Evolutionary conservation across 2,329 filamentous ascomycete genomes (phyloP).

Genomic region (Xylariaceae sp.): DNA sequence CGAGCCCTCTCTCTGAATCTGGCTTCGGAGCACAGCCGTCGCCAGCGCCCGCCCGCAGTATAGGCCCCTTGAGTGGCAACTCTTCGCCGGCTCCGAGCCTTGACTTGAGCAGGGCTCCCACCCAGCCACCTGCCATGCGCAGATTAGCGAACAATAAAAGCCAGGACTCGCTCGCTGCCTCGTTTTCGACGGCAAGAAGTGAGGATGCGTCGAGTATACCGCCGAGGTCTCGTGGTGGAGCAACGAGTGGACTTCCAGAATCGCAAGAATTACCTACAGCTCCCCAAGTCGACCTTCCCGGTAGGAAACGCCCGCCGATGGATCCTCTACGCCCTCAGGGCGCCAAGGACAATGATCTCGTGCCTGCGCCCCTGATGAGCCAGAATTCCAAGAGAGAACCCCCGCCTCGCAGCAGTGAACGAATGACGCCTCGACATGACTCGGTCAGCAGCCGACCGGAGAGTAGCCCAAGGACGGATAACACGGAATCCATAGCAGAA

Average conservation of each 20-base stretch:
- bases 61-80: conserved; percentile 36
- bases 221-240: conserved; percentile 49
- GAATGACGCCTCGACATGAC: conserved; percentile 43
- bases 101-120: conserved; percentile 41
- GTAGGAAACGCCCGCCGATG: conserved; percentile 63
- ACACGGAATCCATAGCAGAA: no score
- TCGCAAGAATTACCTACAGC: conserved; percentile 23
- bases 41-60: conserved; percentile 25
- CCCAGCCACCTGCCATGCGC: conserved; percentile 38
- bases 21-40: conserved; percentile 24
- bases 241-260: conserved; percentile 37
- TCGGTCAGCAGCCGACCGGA: conserved; percentile 33
- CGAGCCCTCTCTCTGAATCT: no score
- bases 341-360: conserved; percentile 44
- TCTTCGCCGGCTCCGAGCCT: conserved; percentile 48
- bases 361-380: conserved; percentile 54
- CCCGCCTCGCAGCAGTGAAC: conserved; percentile 46
- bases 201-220: conserved; percentile 47
- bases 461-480: conserved; percentile 31
- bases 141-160: conserved; percentile 49
- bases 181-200: conserved; percentile 41
- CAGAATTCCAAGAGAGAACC: conserved; percentile 43
- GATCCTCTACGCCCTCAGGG: conserved; percentile 49
- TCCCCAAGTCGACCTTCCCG: conserved; percentile 48
- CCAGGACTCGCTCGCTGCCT: conserved; percentile 51